Conservation (phyloP, 805 yeast genomes). For the Hemisphaericaspora nanyangensis region DNA sequence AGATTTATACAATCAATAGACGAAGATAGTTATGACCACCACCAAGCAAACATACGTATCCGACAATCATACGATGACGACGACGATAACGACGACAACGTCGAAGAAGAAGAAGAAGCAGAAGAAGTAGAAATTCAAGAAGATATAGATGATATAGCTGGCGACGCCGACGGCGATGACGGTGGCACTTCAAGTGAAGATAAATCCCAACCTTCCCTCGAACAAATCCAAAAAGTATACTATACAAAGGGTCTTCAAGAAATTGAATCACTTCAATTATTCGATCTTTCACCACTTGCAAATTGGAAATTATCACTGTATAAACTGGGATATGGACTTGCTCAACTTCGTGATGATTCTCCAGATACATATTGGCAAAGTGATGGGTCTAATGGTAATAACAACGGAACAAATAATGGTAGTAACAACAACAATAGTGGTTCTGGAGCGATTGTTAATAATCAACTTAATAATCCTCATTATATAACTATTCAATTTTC, state of each 20-base stretch:
- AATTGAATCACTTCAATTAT: slow-evolving; percentile 54
- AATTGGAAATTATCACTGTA: slow-evolving; percentile 78
- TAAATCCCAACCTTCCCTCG: slow-evolving; percentile 30
- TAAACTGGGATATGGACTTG: slow-evolving; percentile 70
- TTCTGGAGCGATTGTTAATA: slow-evolving; percentile 17
- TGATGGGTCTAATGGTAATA: slow-evolving; percentile 59
- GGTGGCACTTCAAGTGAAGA: slow-evolving; percentile 1
- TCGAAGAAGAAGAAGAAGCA: neutral
- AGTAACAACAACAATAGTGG: slow-evolving; percentile 42
- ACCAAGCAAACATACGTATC: neutral
- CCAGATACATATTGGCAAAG: slow-evolving; percentile 88
- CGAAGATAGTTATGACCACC: too few relatives aligned
- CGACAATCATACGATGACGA: neutral
- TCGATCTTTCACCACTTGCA: slow-evolving; percentile 78
- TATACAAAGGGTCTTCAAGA: slow-evolving; percentile 48
- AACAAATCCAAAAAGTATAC: slow-evolving; percentile 38
- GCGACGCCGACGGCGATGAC: slow-evolving; percentile 10
- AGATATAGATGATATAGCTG: slow-evolving; percentile 11
- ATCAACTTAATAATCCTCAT: slow-evolving; percentile 68
- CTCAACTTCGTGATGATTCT: slow-evolving; percentile 68
- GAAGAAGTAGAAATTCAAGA: slow-evolving; percentile 1
- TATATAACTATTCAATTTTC: slow-evolving; percentile 73
- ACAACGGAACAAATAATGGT: slow-evolving; percentile 20
- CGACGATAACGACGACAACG: slow-evolving; percentile 2
- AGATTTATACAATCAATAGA: neutral